Base-by-base conservation (phyloP, 495 filamentous ascomycete species). In the Penicillium ochrochloron region DNA sequence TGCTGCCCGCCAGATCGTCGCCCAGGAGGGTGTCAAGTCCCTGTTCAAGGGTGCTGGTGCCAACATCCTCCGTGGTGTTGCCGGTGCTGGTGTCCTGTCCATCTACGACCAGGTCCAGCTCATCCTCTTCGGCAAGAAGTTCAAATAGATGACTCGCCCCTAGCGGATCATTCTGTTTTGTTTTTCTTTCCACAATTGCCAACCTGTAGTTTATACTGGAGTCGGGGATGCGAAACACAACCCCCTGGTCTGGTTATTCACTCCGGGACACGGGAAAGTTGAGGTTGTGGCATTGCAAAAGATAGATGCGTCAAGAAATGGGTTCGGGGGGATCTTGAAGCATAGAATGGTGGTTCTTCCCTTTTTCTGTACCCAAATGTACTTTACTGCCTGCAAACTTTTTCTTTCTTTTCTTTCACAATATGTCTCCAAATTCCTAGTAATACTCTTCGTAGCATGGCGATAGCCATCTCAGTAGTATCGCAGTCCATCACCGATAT, bases 21-120 rank as follows among this genome's bases (percentile, higher is more conserved):
- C 93, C 84, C 90, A 91, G 82, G 96, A 98, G 86, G 95, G 95
- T 87, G 86, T 92, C 81, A 88, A 85, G 82, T 99, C 95, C 72
- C 93, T 99, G 82, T 99, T 99, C 92, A 99, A 99, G 92, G 95
- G 95, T 92, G 95, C 95, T 76, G 95, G 96, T 92, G 95, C 95
- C 84, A 99, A 99, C 90, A 99, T 99, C 82, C 96, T 99, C 85
- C 95, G 95, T 97, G 95, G 95, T 97, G 95, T 99, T 75, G 95
- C 95, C 77, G 95, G 95, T 93, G 95, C 95, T 84, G 95, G 95
- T 98, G 95, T 99, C 81, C 88, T 99, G 77, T 99, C 95, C 77
- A 97, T 99, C 92, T 99, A 99, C 83, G 95, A 99, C 81, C 95
- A 98, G 86, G 92, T 89, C 80, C 95, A 99, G 90, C 86, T 99